Evolutionary conservation across 2,329 filamentous ascomycete genomes (phyloP), one percentile per base, ranked within the genome.

Genomic region (Trichophyton equinum): DNA sequence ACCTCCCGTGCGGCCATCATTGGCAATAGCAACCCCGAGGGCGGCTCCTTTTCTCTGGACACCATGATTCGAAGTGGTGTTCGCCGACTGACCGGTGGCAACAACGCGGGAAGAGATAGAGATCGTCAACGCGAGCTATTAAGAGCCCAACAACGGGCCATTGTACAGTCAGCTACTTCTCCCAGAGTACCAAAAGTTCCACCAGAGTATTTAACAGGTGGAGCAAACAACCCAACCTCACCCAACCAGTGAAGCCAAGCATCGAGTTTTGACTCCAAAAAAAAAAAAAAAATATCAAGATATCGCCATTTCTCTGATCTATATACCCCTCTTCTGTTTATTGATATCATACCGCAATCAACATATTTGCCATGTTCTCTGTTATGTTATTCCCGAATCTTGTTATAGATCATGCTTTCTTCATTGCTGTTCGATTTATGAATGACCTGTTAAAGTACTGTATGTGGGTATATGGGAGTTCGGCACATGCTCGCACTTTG

Each of bases 131-230:
- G 75, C 25, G 76, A 76, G 49, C 64, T 74, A 4, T 65, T 78
- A 38, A 69, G 75, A 36, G 72, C 74, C 42, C 75, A 77, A 46
- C 73, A 79, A 44, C 74, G 75, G 20, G 72, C 74, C 25, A 64
- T 73, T 44, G 73, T 42, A 68, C 73, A 47, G 70, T 70, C 58
- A 58, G 62, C 62, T 59, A 65, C 25, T 63, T 76, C 74, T 44
- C 74, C 74, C 7, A 71, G 75, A 20, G 77, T 79, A 9, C 77
- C 77, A 2, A 77, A 77, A 63, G 76, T 79, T 6, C 77, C 77
- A 0, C 67, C 73, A 49, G 77, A 78, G 60, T 79, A 78, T 67
- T 71, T 79, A 46, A 67, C 69, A 11, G 73, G 72, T 15, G 61
- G 60, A 40, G 47, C 53, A 59, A 55, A 51, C n/a, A 49, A 55